These are phyloP conservation scores for Apiospora phragmitis DNA, from an alignment of 2,329 filamentous ascomycete species.

Conservation along the genomic window DNA sequence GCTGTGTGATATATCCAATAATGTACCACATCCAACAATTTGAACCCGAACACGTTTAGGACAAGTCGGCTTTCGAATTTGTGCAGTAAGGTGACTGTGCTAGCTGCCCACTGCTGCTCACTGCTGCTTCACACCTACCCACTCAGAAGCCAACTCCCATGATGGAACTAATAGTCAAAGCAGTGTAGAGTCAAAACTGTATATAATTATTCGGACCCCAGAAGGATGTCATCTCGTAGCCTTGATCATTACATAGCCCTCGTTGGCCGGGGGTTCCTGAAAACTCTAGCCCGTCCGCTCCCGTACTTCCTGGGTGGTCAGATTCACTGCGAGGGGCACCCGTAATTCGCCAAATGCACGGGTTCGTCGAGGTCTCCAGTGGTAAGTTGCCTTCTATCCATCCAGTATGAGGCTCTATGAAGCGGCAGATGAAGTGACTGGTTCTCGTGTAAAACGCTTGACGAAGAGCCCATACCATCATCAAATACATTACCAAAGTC, in stretches of 20 bases:
- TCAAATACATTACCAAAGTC: background rate
- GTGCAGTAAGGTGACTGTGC: background rate
- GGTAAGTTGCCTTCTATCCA: background rate
- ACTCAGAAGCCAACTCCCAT: background rate
- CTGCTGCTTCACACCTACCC: background rate
- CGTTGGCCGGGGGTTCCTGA: background rate
- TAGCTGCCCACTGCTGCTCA: background rate
- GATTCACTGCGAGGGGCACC: background rate
- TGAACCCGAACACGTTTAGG: background rate
- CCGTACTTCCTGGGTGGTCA: background rate
- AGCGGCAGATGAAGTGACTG: background rate
- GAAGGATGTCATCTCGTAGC: conserved; percentile 36
- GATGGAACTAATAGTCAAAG: background rate
- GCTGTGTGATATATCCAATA: background rate
- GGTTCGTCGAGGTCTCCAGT: background rate
- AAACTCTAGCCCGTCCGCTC: background rate
- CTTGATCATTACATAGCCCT: conserved; percentile 19
- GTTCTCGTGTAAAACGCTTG: background rate
- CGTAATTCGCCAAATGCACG: background rate
- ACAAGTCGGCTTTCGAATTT: background rate
- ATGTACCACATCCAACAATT: background rate
- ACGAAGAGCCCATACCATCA: background rate
- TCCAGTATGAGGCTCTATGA: background rate
- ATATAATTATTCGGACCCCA: conserved; percentile 42
- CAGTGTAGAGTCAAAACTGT: conserved; percentile 19